Percentiles rank a stretch among this genome's conserved stretches.
phyloP scores from a whole-genome alignment of 1,284 basidiomycete species.

The Tilletia indica region DNA sequence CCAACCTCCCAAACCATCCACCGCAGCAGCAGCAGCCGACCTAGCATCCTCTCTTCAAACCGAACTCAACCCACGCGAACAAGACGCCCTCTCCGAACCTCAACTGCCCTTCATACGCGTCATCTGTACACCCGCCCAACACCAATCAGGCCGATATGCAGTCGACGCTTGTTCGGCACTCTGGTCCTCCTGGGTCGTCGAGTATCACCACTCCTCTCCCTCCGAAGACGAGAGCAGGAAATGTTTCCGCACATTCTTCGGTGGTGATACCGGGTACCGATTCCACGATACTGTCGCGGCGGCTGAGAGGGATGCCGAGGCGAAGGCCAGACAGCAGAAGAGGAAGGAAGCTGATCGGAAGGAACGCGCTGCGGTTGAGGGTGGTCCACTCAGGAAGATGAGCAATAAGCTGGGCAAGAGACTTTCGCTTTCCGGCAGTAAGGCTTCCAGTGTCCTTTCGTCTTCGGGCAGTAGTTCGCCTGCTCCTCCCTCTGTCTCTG shows the following conservation, averaged over 20 bases:
- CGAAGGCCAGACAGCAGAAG: slow-evolving; percentile 19
- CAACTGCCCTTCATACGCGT: slow-evolving; percentile 21
- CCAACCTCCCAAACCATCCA: neutral
- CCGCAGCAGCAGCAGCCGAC: neutral
- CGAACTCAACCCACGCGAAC: slow-evolving; percentile 14
- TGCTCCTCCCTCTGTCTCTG: neutral
- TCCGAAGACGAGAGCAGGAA: slow-evolving; percentile 1
- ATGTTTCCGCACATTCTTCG: slow-evolving; percentile 44
- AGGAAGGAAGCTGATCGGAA: neutral
- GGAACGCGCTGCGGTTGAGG: neutral
- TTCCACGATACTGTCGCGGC: slow-evolving; percentile 34
- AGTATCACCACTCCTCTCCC: slow-evolving; percentile 22
- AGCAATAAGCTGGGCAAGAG: neutral
- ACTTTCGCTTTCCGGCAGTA: neutral
- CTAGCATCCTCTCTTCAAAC: neutral
- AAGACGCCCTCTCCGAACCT: slow-evolving; percentile 3
- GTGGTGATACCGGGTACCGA: slow-evolving; percentile 51
- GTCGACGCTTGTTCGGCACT: slow-evolving; percentile 40
- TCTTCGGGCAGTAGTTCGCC: neutral
- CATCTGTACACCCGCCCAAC: slow-evolving; percentile 52
- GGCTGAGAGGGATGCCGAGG: slow-evolving; percentile 24
- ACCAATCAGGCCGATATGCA: slow-evolving; percentile 46
- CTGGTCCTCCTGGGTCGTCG: slow-evolving; percentile 49
- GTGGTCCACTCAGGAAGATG: neutral
- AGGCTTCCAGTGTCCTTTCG: neutral